Evolutionary conservation across 2,329 filamentous ascomycete genomes (phyloP).

Genomic region (Fusarium foetens): DNA sequence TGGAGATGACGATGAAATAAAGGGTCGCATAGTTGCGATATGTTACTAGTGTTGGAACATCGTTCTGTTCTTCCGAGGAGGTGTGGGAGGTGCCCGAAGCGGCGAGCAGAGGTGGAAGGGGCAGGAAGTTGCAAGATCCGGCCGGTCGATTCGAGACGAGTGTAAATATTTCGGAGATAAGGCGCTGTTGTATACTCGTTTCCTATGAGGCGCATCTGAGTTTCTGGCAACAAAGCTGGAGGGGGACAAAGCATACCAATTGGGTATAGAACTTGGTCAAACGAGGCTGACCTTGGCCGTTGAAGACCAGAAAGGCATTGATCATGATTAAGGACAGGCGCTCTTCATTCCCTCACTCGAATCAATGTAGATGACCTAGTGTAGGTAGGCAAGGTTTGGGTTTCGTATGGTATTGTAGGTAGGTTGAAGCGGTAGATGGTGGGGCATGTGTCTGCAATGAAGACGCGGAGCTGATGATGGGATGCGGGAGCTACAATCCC

Average conservation of each 20-base stretch:
- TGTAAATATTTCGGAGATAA: slow-evolving; percentile 97
- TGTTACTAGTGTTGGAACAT: slow-evolving; percentile 93
- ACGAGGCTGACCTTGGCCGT: slow-evolving; percentile 95
- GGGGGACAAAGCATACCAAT: slow-evolving; percentile 65
- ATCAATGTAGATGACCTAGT: neutral
- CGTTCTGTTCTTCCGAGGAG: slow-evolving; percentile 78
- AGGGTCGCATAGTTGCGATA: slow-evolving; percentile 98
- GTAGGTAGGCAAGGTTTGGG: neutral
- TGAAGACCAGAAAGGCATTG: slow-evolving; percentile 98
- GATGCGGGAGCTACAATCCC: slow-evolving; percentile 1
- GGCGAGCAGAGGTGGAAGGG: slow-evolving; percentile 74
- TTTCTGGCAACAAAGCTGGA: neutral
- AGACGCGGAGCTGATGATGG: slow-evolving; percentile 31
- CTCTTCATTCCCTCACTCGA: slow-evolving; percentile 35
- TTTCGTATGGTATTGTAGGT: slow-evolving; percentile 2
- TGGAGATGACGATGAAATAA: slow-evolving; percentile 98
- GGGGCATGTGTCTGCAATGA: slow-evolving; percentile 25
- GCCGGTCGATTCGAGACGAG: slow-evolving; percentile 90
- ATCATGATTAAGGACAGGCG: slow-evolving; percentile 73
- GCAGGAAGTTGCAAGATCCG: slow-evolving; percentile 98
- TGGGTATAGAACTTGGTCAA: slow-evolving; percentile 99
- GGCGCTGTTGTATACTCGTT: slow-evolving; percentile 94
- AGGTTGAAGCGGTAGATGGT: slow-evolving; percentile 32
- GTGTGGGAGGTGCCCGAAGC: slow-evolving; percentile 70
- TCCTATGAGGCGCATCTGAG: slow-evolving; percentile 68